A percentile compares a stretch with the other conserved stretches of the same genome.
These are phyloP conservation scores for Ustilago cynodontis DNA, from an alignment of 1,284 basidiomycete genomes.

Conservation along the genomic window DNA sequence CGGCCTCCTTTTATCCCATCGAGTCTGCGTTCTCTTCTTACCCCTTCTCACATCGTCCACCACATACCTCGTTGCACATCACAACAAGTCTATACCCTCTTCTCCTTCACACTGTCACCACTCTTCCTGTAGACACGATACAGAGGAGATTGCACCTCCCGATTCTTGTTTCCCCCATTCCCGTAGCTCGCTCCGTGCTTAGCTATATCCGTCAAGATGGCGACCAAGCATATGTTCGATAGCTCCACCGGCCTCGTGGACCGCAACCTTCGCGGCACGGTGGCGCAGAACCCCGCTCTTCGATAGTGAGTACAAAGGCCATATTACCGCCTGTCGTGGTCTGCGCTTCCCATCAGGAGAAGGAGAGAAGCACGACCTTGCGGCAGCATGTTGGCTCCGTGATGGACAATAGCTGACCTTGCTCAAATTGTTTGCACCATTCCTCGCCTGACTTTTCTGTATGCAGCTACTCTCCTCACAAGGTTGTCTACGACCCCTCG, in stretches of 20 bases:
- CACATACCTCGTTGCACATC: not conserved
- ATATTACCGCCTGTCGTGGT: too few species aligned
- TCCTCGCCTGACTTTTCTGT: not conserved
- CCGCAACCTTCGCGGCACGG: constrained; percentile 63
- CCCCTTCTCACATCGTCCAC: not conserved
- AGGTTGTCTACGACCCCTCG: constrained; percentile 66
- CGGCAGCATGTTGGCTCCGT: not conserved
- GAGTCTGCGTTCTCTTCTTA: not conserved
- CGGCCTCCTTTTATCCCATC: not conserved
- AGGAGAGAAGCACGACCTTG: too few species aligned
- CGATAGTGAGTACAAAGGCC: constrained; percentile 54
- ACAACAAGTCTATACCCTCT: not conserved
- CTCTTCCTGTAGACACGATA: not conserved
- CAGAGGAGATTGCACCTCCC: not conserved
- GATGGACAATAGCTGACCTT: not conserved
- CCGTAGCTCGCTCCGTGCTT: not conserved
- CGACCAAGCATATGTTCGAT: constrained; percentile 69
- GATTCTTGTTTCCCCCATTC: too few species aligned
- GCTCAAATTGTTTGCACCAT: too few species aligned
- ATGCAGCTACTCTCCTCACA: constrained; percentile 63
- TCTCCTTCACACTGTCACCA: too few species aligned
- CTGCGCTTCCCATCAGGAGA: too few species aligned
- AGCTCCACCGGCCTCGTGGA: constrained; percentile 66
- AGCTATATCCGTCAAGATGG: constrained; percentile 48
- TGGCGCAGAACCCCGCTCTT: constrained; percentile 65